Conservation (phyloP, 352 stramenopile species). For the Phytophthora niederhauseri region DNA sequence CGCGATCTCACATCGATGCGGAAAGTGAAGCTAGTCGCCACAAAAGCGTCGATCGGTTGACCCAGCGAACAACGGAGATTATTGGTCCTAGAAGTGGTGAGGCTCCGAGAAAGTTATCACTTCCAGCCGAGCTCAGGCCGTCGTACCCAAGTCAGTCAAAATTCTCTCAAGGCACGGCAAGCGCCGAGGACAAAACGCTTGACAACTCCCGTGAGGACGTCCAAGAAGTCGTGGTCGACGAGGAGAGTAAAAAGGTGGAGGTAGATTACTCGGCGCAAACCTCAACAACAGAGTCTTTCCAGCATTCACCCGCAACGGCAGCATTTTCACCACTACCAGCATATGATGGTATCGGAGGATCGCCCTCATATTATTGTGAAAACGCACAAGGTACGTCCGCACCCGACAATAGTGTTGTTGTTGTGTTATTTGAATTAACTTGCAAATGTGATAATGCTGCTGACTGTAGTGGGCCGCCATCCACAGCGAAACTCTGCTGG, state of each 20-base stretch:
- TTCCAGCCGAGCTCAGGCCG: slow-evolving; percentile 25
- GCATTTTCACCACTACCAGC: slow-evolving; percentile 74
- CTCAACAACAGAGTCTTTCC: slow-evolving; percentile 7
- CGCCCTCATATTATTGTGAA: slow-evolving; percentile 81
- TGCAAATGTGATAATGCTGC: not conserved
- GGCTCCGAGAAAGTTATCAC: slow-evolving; percentile 13
- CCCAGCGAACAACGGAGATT: slow-evolving; percentile 2
- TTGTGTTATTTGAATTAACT: slow-evolving; percentile 2
- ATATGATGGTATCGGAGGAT: slow-evolving; percentile 82
- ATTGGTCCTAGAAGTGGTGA: slow-evolving; percentile 1
- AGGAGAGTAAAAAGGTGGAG: slow-evolving; percentile 5
- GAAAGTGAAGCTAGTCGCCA: not conserved
- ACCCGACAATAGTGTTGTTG: not conserved
- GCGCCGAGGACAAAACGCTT: slow-evolving; percentile 5
- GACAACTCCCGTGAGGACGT: slow-evolving; percentile 5
- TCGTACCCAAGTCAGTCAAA: slow-evolving; percentile 9
- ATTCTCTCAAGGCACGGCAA: slow-evolving; percentile 3
- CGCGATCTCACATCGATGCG: slow-evolving; percentile 1
- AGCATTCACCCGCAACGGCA: slow-evolving; percentile 14
- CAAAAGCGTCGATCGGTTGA: slow-evolving; percentile 7
- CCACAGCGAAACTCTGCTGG: not conserved
- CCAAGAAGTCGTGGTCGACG: slow-evolving; percentile 2
- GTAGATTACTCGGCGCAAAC: slow-evolving; percentile 2
- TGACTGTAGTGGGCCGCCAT: slow-evolving; percentile 25
- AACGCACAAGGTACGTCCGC: slow-evolving; percentile 42